Conservation (phyloP, 164 flowering plant species). For the Amborella trichopoda region DNA sequence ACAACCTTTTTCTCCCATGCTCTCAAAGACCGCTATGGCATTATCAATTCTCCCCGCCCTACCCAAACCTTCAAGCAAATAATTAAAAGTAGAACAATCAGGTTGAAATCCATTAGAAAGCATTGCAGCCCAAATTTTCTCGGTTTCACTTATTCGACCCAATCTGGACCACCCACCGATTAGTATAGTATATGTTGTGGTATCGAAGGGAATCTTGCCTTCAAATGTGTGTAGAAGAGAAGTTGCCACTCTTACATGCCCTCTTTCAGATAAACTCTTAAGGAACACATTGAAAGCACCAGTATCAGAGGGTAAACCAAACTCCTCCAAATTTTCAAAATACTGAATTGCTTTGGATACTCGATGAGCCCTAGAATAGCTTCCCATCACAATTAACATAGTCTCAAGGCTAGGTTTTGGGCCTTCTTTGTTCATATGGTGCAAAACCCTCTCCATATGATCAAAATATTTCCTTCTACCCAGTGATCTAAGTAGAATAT, state of each 20-base stretch:
- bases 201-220: slow-evolving; percentile 35
- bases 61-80: slow-evolving; percentile 61
- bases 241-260: slow-evolving; percentile 52
- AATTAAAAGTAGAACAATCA: slow-evolving; percentile 40
- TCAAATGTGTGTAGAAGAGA: slow-evolving; percentile 33
- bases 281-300: slow-evolving; percentile 54
- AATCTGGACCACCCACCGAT: slow-evolving; percentile 69
- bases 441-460: slow-evolving; percentile 30
- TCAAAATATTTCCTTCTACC: slow-evolving; percentile 63
- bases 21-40: slow-evolving; percentile 44
- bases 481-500: slow-evolving; percentile 48
- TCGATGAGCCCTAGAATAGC: slow-evolving; percentile 39
- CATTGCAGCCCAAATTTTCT: slow-evolving; percentile 46
- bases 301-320: slow-evolving; percentile 32
- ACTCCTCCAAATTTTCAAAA: slow-evolving; percentile 36
- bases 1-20: slow-evolving; percentile 40
- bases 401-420: slow-evolving; percentile 27
- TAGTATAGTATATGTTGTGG: slow-evolving; percentile 37
- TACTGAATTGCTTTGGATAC: slow-evolving; percentile 45
- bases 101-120: slow-evolving; percentile 43
- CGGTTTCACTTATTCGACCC: slow-evolving; percentile 48
- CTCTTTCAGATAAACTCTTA: slow-evolving; percentile 41
- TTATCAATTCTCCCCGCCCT: slow-evolving; percentile 59
- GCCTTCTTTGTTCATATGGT: slow-evolving; percentile 30
- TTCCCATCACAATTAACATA: slow-evolving; percentile 44